phyloP scores from a whole-genome alignment of 768 basidiomycete genomes.

The Suillus hirtellus region DNA sequence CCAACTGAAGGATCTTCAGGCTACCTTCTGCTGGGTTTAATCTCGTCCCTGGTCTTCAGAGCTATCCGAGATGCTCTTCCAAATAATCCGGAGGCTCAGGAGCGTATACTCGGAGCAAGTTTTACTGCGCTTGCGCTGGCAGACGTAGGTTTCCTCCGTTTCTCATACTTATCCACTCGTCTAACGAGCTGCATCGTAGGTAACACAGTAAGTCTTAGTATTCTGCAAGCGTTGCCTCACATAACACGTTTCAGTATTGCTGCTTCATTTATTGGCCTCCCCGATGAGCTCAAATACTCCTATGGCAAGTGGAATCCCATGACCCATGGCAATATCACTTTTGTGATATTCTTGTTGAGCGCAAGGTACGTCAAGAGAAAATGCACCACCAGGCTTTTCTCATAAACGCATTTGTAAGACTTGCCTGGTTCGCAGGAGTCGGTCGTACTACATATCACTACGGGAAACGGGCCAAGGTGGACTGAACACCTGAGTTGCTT shows the following conservation, averaged over 20 bases:
- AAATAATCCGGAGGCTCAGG: conserved; percentile 59
- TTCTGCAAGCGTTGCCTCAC: conserved; percentile 13
- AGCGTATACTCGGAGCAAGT: conserved; percentile 64
- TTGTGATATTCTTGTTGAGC: conserved; percentile 54
- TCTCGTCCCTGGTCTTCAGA: conserved; percentile 67
- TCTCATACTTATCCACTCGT: conserved; percentile 3
- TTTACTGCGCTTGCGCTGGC: conserved; percentile 65
- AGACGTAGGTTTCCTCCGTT: conserved; percentile 51
- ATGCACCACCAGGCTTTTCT: neutral
- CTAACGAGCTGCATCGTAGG: conserved; percentile 34
- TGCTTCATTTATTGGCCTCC: conserved; percentile 58
- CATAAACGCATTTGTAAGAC: conserved; percentile 31
- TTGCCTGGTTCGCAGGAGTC: conserved; percentile 57
- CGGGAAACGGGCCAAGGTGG: conserved; percentile 18
- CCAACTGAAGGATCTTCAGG: conserved; percentile 35
- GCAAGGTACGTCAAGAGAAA: conserved; percentile 47
- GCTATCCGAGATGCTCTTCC: conserved; percentile 62
- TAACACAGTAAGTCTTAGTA: conserved; percentile 54
- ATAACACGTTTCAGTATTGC: conserved; percentile 46
- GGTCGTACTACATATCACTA: conserved; percentile 48
- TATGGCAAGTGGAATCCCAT: conserved; percentile 63
- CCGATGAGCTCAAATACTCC: conserved; percentile 50
- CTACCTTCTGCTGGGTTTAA: conserved; percentile 62
- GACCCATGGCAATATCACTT: conserved; percentile 77
- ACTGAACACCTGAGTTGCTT: neutral